Conservation (phyloP, 306 rosid genomes). For the Adenanthera pavonina region DNA sequence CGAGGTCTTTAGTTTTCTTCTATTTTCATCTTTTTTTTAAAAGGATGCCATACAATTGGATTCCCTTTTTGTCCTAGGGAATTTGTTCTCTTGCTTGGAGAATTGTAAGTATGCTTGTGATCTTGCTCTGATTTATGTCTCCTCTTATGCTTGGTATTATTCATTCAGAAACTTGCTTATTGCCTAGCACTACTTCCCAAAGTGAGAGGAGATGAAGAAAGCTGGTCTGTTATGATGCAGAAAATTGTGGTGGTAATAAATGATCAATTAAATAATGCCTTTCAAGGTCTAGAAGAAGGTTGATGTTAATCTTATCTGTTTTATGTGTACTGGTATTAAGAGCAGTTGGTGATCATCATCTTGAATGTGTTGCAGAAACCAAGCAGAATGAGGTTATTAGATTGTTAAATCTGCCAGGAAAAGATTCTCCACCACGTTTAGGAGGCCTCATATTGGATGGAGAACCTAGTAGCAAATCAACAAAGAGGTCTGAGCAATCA, state of each 20-base stretch:
- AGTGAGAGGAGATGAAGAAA: conserved; percentile 78
- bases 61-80: conserved; percentile 23
- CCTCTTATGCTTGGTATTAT: conserved; percentile 40
- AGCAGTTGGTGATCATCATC: conserved; percentile 30
- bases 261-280: conserved; percentile 61
- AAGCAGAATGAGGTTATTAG: conserved; percentile 50
- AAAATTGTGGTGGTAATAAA: conserved; percentile 65
- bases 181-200: conserved; percentile 87
- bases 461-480: conserved; percentile 45
- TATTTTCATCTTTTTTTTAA: not conserved
- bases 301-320: conserved; percentile 26
- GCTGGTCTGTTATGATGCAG: conserved; percentile 78
- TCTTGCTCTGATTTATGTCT: conserved; percentile 28
- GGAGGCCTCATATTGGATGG: conserved; percentile 55
- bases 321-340: not conserved
- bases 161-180: conserved; percentile 70
- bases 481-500: conserved; percentile 54
- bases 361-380: conserved; percentile 52
- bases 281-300: conserved; percentile 91
- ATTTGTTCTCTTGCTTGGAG: not conserved
- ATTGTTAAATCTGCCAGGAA: conserved; percentile 60
- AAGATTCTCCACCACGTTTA: conserved; percentile 63
- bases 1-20: not conserved
- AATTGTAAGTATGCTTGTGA: not conserved
- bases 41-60: conserved; percentile 28